A percentile compares a stretch with the other conserved stretches of the same genome.
Conservation (phyloP, 73 alveolate species). For the Blepharisma japonicum region DNA sequence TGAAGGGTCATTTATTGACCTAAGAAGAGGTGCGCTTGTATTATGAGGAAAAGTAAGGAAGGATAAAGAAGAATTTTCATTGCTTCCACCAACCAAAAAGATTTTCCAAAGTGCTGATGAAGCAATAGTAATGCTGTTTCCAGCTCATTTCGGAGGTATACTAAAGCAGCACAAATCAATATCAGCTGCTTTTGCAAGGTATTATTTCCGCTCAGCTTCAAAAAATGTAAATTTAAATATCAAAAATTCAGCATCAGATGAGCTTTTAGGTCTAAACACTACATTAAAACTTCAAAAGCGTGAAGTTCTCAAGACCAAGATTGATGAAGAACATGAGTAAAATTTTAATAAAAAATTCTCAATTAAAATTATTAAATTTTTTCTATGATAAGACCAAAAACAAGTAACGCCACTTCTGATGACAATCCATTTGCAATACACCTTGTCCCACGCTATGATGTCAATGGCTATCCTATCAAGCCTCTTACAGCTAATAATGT, state of each 20-base stretch:
- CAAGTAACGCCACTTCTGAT: too few species aligned
- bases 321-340: too few species aligned
- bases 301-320: too few species aligned
- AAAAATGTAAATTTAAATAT: background rate
- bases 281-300: too few species aligned
- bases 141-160: background rate
- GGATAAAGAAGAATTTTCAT: background rate
- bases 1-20: background rate
- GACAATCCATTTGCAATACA: too few species aligned
- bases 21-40: conserved; percentile 24
- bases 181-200: conserved; percentile 18
- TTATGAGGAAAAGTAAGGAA: background rate
- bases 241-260: too few species aligned
- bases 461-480: background rate
- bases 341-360: too few species aligned
- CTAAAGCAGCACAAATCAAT: conserved; percentile 7
- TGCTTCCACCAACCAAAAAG: conserved; percentile 12
- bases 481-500: background rate
- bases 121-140: background rate
- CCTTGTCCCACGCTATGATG: background rate
- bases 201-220: conserved; percentile 18
- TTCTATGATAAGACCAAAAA: too few species aligned
- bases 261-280: too few species aligned
- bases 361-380: too few species aligned
- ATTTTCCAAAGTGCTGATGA: background rate